These are phyloP conservation scores for Pseudoturritis turrita DNA, from an alignment of 345 rosid genomes.

Conservation along the genomic window DNA sequence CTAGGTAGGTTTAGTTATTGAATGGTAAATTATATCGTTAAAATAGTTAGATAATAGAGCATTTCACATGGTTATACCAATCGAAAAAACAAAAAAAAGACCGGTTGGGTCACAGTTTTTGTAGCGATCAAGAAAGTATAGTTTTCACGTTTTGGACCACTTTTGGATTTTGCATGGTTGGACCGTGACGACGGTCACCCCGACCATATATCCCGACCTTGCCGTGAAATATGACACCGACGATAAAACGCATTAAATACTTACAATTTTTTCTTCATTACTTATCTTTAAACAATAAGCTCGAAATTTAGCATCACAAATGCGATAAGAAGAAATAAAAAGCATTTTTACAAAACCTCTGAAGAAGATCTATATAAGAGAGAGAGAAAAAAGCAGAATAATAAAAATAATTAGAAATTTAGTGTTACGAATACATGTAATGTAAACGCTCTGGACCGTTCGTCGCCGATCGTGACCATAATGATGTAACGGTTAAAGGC, in stretches of 20 bases:
- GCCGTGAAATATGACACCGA: neutral
- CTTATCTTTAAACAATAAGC: neutral
- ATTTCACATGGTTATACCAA: neutral
- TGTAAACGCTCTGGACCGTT: neutral
- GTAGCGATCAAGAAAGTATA: neutral
- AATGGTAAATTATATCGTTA: neutral
- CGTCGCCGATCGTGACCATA: neutral
- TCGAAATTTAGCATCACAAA: neutral
- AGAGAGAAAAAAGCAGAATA: neutral
- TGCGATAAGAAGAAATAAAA: neutral
- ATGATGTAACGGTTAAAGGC: constrained; percentile 31
- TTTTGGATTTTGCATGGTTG: neutral
- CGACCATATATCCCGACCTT: neutral
- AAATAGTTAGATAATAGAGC: neutral
- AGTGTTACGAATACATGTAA: neutral
- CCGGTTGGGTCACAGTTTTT: neutral
- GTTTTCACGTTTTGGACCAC: constrained; percentile 8
- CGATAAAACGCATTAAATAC: neutral
- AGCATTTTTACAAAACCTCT: constrained; percentile 6
- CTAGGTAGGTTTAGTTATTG: neutral
- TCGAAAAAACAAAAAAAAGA: no score
- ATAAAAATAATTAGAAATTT: neutral
- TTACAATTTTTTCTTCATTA: neutral
- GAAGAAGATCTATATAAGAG: neutral
- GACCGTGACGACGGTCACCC: neutral